These are phyloP conservation scores for Theobroma grandiflorum DNA, from an alignment of 441 rosid species.

Conservation along the genomic window DNA sequence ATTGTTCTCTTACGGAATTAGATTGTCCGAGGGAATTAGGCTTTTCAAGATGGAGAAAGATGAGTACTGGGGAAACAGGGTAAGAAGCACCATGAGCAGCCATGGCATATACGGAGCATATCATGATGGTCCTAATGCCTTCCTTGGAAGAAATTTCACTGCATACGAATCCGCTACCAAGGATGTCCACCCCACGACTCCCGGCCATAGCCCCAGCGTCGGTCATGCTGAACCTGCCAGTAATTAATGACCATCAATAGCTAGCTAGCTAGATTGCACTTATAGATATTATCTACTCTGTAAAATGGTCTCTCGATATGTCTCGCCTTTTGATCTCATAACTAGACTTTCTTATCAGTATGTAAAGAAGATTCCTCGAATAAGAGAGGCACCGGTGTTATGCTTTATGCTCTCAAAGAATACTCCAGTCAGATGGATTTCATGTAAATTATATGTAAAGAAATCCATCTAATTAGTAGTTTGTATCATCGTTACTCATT, in stretches of 20 bases:
- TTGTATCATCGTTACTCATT: no score
- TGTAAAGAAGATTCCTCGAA: background rate
- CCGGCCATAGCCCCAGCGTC: slow-evolving; percentile 52
- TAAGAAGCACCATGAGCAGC: background rate
- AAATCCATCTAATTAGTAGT: no score
- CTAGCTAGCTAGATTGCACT: background rate
- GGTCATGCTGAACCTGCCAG: slow-evolving; percentile 38
- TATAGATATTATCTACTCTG: background rate
- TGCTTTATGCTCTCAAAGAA: no score
- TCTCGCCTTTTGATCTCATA: background rate
- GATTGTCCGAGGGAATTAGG: slow-evolving; percentile 39
- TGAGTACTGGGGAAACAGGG: background rate
- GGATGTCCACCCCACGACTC: slow-evolving; percentile 51
- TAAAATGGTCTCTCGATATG: background rate
- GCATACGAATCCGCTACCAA: background rate
- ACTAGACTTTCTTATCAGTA: background rate
- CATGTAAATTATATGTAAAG: background rate
- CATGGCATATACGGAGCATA: slow-evolving; percentile 13
- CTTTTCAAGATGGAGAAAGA: background rate
- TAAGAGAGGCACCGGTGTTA: background rate
- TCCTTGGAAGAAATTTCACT: background rate
- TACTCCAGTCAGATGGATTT: background rate
- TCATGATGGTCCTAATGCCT: background rate
- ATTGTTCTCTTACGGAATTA: slow-evolving; percentile 36
- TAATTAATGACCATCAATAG: background rate